phyloP scores from a whole-genome alignment of 2,329 filamentous ascomycete species.

The Ceratocystis alfenasii region DNA sequence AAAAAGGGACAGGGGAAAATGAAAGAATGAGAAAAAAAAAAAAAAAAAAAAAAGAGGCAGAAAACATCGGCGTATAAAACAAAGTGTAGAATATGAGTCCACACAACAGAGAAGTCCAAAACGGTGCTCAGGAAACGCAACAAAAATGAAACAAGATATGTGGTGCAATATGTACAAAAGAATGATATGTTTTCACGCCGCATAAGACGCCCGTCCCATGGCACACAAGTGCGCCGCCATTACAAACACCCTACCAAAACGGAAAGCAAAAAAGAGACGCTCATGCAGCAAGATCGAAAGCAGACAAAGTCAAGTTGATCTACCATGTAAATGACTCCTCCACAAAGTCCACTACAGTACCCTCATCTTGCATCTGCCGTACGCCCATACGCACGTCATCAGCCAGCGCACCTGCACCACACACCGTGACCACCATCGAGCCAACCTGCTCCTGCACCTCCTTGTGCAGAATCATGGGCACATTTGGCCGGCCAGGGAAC shows the following conservation, averaged over 20 bases:
- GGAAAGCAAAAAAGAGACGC: background rate
- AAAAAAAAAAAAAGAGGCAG: background rate
- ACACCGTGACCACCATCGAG: constrained; percentile 77
- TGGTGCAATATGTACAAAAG: constrained; percentile 6
- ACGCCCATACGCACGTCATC: constrained; percentile 64
- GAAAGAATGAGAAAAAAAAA: too few species aligned
- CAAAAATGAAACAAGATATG: constrained; percentile 14
- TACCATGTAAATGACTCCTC: constrained; percentile 66
- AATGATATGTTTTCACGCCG: background rate
- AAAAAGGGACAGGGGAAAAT: too few species aligned
- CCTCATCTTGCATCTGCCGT: constrained; percentile 47
- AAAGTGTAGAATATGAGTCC: background rate
- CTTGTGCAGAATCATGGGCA: constrained; percentile 63
- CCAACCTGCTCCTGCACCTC: constrained; percentile 75
- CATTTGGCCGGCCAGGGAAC: constrained; percentile 79
- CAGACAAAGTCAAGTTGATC: constrained; percentile 18
- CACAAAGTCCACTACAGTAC: constrained; percentile 57
- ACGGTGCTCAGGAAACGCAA: background rate
- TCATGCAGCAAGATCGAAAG: background rate
- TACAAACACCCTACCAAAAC: constrained; percentile 7
- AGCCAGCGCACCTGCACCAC: constrained; percentile 60
- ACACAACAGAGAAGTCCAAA: background rate
- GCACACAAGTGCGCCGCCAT: background rate
- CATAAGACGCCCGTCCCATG: background rate
- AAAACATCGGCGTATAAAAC: background rate